Evolutionary conservation across 345 rosid species (phyloP).

Genomic region (Syzygium grande): DNA sequence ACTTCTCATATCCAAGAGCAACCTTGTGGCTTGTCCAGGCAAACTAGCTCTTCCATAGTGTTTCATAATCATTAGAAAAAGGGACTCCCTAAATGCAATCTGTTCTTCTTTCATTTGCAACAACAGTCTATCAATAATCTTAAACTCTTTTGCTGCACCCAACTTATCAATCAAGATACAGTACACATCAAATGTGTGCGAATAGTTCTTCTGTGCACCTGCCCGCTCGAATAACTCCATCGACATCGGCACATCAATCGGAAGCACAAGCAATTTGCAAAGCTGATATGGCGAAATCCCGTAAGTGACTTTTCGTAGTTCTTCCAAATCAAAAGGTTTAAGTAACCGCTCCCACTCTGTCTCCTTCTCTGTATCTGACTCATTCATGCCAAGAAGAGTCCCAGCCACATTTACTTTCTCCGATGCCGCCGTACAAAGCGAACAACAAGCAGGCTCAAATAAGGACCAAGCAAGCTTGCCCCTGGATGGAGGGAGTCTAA

Average conservation of each 20-base stretch:
- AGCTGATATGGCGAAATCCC: slow-evolving; percentile 53
- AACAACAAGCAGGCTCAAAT: neutral
- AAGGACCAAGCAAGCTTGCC: neutral
- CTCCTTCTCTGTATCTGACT: slow-evolving; percentile 24
- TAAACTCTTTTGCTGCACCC: slow-evolving; percentile 55
- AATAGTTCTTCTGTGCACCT: slow-evolving; percentile 56
- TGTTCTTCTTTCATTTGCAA: slow-evolving; percentile 76
- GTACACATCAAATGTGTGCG: slow-evolving; percentile 58
- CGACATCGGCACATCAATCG: slow-evolving; percentile 57
- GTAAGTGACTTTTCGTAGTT: slow-evolving; percentile 39
- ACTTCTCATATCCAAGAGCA: slow-evolving; percentile 67
- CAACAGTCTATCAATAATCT: slow-evolving; percentile 48
- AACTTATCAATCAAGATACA: slow-evolving; percentile 58
- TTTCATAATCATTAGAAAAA: slow-evolving; percentile 70
- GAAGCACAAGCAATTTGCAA: slow-evolving; percentile 52
- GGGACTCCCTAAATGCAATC: slow-evolving; percentile 51
- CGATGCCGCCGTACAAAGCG: slow-evolving; percentile 12
- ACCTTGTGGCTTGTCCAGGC: slow-evolving; percentile 80
- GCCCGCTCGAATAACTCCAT: slow-evolving; percentile 59
- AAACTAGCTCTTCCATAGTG: slow-evolving; percentile 47
- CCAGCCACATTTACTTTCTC: neutral
- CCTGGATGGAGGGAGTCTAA: neutral
- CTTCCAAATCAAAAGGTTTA: slow-evolving; percentile 67
- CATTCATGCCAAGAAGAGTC: neutral
- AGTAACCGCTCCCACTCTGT: slow-evolving; percentile 83